phyloP scores from a whole-genome alignment of 305 asterid genomes.

The Fraxinus sp. region DNA sequence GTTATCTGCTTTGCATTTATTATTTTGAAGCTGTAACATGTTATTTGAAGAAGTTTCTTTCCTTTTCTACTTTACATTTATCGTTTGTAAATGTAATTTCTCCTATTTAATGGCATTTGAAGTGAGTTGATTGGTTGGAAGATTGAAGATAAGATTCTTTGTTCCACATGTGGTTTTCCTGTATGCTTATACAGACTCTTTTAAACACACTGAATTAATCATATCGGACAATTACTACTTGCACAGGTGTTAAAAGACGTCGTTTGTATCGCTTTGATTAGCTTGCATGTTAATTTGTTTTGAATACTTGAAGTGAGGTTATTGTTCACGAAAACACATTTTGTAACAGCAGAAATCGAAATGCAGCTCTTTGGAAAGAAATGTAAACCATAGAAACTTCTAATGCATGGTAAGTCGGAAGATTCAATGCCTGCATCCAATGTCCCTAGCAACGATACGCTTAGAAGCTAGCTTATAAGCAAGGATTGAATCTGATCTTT shows the following conservation, averaged over 20 bases:
- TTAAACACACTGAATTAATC: neutral
- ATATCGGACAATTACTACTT: neutral
- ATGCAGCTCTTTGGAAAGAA: neutral
- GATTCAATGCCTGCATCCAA: neutral
- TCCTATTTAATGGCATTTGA: neutral
- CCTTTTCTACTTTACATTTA: neutral
- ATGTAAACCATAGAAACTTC: neutral
- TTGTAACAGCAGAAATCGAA: neutral
- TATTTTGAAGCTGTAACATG: neutral
- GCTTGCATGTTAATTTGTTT: neutral
- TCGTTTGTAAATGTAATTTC: neutral
- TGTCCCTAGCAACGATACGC: neutral
- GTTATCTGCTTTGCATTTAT: neutral
- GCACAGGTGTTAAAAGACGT: neutral
- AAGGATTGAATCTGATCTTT: neutral
- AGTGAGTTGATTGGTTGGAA: neutral
- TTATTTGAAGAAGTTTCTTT: slow-evolving; percentile 2
- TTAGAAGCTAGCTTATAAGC: neutral
- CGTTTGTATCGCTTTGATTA: neutral
- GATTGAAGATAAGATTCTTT: neutral
- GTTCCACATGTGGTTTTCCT: neutral
- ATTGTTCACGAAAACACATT: neutral
- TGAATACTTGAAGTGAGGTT: neutral
- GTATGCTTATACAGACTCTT: neutral
- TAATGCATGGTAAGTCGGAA: neutral